Evolutionary conservation across 495 filamentous ascomycete species (phyloP).

Genomic region (Apiosordaria backusii): DNA sequence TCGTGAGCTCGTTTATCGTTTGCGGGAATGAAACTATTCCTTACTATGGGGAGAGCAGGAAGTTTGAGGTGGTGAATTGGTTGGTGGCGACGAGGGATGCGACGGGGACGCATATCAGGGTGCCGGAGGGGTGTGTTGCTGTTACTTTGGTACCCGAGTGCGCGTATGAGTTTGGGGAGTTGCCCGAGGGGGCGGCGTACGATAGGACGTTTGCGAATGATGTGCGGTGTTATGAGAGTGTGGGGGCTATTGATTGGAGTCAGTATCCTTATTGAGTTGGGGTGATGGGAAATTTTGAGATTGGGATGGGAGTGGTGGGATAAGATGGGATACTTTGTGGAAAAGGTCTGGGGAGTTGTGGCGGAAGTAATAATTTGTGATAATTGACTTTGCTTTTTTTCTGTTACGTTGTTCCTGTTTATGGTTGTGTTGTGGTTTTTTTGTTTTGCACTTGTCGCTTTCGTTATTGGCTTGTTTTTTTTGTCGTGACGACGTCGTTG

Average conservation of each 20-base stretch:
- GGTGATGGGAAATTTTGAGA: background rate
- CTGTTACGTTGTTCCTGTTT: background rate
- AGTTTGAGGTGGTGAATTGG: constrained; percentile 12
- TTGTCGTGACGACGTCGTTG: background rate
- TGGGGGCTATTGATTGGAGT: constrained; percentile 6
- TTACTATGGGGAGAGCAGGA: constrained; percentile 3
- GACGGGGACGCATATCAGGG: constrained; percentile 7
- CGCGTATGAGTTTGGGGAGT: background rate
- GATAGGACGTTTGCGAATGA: constrained; percentile 13
- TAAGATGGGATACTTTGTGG: background rate
- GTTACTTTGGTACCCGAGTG: constrained; percentile 10
- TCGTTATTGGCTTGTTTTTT: too few species aligned
- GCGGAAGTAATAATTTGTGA: background rate
- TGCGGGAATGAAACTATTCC: constrained; percentile 8
- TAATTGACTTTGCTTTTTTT: background rate
- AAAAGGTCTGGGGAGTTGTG: background rate
- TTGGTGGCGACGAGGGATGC: constrained; percentile 7
- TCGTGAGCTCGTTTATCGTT: constrained; percentile 6
- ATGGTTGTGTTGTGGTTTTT: background rate
- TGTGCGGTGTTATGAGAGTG: constrained; percentile 13
- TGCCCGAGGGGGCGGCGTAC: background rate
- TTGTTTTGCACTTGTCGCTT: too few species aligned
- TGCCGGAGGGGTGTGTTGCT: constrained; percentile 6
- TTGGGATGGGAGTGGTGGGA: background rate
- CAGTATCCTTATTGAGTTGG: background rate